Base-by-base conservation (phyloP, 331 rosid genomes). In the Rhamnella rubrinervis region DNA sequence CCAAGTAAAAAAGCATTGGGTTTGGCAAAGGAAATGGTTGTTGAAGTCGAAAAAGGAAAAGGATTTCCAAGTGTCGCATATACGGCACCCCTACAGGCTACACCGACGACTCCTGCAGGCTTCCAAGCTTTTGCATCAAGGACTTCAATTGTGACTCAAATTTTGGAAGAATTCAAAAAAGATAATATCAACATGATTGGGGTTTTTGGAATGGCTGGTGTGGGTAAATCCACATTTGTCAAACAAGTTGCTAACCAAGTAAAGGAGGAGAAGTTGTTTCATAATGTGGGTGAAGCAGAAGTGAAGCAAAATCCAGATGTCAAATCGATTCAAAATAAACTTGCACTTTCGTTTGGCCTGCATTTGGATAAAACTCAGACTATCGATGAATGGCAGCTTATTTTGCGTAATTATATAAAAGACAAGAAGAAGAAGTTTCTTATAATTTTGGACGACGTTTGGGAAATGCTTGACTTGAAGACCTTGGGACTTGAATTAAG, bases 381-480 rank as follows among this genome's bases (percentile, higher is more conserved):
- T 13, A 6, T 46, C 7, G 61, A 50, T 5, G 14, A 52, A 19
- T 16, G 31, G 44, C 61, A 47, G 5, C 6, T 6, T 1, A 8
- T 7, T 25, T 16, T 66, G n/a, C 8, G 28, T 52, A 31, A 16
- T 5, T 51, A 23, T 7, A 49, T 66, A 8, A 52, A 49, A 14
- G 69, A 53, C 28, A 16, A 12, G 26, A 39, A 71, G 9, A 14
- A 50, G 9, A 23, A 61, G 17, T 0, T 71, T 8, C 9, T 52
- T 2, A 31, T 31, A 3, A 31, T 31, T 31, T 40, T 72, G 1
- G 77, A 72, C 63, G 65, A 72, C 40, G n/a, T 72, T 5, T 63
- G 70, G 65, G 11, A 38, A 7, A 4, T 9, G 19, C 16, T 52
- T 17, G 62, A 63, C 10, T 51, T 19, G 8, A 21, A 17, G 46